Conservation (phyloP, 352 stramenopile genomes). For the Aphanomyces euteiches region DNA sequence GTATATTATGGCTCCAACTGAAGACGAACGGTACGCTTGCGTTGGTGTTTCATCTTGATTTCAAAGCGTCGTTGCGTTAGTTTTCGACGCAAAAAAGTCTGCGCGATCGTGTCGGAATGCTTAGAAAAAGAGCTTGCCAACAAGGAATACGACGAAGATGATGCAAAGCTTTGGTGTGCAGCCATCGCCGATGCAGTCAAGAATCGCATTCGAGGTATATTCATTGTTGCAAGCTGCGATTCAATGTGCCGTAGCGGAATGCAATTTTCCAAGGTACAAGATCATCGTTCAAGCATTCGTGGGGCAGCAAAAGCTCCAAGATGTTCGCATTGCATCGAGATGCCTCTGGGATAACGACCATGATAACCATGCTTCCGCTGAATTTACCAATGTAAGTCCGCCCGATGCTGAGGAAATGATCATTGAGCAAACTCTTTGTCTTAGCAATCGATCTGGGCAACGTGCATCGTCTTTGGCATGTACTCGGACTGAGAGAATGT, state of each 20-base stretch:
- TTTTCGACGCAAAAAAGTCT: slow-evolving; percentile 72
- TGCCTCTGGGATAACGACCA: slow-evolving; percentile 92
- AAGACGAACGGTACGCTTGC: slow-evolving; percentile 57
- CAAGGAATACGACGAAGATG: slow-evolving; percentile 72
- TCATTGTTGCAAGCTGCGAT: background rate
- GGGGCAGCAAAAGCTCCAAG: slow-evolving; percentile 90
- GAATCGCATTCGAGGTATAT: slow-evolving; percentile 42
- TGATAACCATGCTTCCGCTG: slow-evolving; percentile 90
- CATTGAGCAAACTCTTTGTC: background rate
- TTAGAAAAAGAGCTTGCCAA: slow-evolving; percentile 62
- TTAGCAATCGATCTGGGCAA: slow-evolving; percentile 85
- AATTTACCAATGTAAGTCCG: slow-evolving; percentile 77
- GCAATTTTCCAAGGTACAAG: slow-evolving; percentile 88
- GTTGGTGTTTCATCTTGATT: background rate
- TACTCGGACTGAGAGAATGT: slow-evolving; percentile 71
- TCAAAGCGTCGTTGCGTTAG: slow-evolving; percentile 29
- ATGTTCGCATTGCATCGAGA: slow-evolving; percentile 88
- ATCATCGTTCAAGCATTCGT: slow-evolving; percentile 93
- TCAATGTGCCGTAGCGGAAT: slow-evolving; percentile 39
- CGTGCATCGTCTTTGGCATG: slow-evolving; percentile 86
- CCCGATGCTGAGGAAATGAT: background rate
- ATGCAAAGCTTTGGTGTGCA: slow-evolving; percentile 63
- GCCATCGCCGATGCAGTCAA: slow-evolving; percentile 65
- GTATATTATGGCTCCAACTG: slow-evolving; percentile 77
- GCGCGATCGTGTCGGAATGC: slow-evolving; percentile 64